Base-by-base conservation (phyloP, 352 stramenopile genomes). In the Halophytophthora polymorphica region DNA sequence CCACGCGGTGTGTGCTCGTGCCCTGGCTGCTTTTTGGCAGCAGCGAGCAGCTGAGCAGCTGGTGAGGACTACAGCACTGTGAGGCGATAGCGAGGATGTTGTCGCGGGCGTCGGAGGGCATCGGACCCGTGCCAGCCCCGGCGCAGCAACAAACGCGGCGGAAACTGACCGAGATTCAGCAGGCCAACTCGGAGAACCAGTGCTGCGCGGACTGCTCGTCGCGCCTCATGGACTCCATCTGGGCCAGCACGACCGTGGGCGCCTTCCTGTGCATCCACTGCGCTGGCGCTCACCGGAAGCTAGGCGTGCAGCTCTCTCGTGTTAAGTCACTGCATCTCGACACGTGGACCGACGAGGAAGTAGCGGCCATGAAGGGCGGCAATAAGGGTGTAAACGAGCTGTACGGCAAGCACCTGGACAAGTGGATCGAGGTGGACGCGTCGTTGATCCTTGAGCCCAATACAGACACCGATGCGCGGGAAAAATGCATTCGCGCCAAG, bases 181-280 rank as follows among this genome's bases (percentile, higher is more conserved):
- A 83, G n/a, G 59, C 72, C 3, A 50, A 53, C 29, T 39, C 61
- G 0, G 76, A 89, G 52, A 91, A 93, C 45, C 68, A 89, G 40
- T 57, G 61, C 50, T 96, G 87, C 45, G 87, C 83, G 6, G 87
- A 96, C 65, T 96, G 86, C 61, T 64, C 61, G 14, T 64, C 64
- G 12, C 64, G 73, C 12, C 62, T 88, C n/a, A 78, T 57, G 37
- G 78, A 90, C 47, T 88, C 94, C 14, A 88, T 98, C 53, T 98
- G 96, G 96, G 93, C 90, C 31, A 97, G 85, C 42, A 82, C 96
- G 18, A 98, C 97, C 23, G 62, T 98, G 18, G 94, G 96, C 3
- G 82, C 96, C 6, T 85, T 98, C 45, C 60, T 99, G 29, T 98
- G 96, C 55, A 97, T 98, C 65, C 73, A 98, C 61, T 98, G 96